A percentile compares a stretch with the other conserved stretches of the same genome.
Conservation (phyloP, 108 stramenopile genomes). For the Nitzschia sp. region DNA sequence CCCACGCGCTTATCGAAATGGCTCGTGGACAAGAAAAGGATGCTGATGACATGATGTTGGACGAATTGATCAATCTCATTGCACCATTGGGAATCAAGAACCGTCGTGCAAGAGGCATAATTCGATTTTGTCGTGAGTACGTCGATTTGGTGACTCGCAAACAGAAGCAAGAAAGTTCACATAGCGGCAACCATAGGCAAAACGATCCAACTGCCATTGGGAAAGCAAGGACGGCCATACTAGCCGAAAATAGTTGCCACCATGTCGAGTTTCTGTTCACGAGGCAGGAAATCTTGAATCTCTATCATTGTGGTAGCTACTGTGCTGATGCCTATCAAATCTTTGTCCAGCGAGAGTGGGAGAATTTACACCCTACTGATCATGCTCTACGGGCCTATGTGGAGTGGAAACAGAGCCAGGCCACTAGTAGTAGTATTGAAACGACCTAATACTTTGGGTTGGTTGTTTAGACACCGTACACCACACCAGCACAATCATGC, state of each 20-base stretch:
- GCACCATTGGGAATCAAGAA: slow-evolving; percentile 38
- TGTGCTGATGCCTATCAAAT: slow-evolving; percentile 55
- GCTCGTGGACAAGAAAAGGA: slow-evolving; percentile 11
- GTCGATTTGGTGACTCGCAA: slow-evolving; percentile 29
- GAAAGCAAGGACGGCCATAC: background rate
- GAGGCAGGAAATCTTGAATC: slow-evolving; percentile 37
- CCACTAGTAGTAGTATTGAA: too few species aligned
- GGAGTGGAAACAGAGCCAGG: slow-evolving; percentile 25
- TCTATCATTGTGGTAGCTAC: slow-evolving; percentile 55
- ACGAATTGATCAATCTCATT: slow-evolving; percentile 14
- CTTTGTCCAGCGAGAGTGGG: slow-evolving; percentile 36
- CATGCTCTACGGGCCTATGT: slow-evolving; percentile 19
- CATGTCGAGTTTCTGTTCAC: slow-evolving; percentile 29
- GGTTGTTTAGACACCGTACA: too few species aligned
- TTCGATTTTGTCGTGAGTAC: slow-evolving; percentile 55
- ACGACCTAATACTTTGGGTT: too few species aligned
- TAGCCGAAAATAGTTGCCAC: background rate
- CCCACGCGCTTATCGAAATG: slow-evolving; percentile 18
- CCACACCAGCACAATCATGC: too few species aligned
- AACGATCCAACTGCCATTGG: background rate
- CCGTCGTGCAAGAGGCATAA: slow-evolving; percentile 39
- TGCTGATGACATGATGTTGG: slow-evolving; percentile 18
- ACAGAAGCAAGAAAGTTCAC: background rate
- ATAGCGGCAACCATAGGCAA: too few species aligned
- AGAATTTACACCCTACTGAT: slow-evolving; percentile 18